Evolutionary conservation across 805 yeast genomes (phyloP).

Genomic region (Pichia gijzeniarum): DNA sequence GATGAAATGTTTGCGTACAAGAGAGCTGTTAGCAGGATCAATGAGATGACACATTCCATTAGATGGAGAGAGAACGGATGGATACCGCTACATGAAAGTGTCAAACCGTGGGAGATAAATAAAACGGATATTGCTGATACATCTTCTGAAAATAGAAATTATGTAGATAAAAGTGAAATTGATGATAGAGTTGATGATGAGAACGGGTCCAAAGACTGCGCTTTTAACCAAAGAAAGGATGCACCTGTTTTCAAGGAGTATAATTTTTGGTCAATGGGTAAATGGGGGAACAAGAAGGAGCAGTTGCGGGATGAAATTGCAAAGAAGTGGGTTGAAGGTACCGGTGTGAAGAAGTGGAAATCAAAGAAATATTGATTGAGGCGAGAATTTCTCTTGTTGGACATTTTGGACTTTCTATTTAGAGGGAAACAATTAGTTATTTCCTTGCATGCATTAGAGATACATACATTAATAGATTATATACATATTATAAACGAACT

Average conservation of each 20-base stretch:
- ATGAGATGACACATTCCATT: constrained; percentile 30
- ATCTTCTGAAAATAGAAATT: too few relatives aligned
- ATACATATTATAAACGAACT: too few relatives aligned
- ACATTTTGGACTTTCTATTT: too few relatives aligned
- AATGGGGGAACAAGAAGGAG: constrained; percentile 47
- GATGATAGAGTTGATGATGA: not conserved
- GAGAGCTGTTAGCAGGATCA: constrained; percentile 61
- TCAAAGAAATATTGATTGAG: not conserved
- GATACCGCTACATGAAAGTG: constrained; percentile 45
- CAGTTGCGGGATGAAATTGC: constrained; percentile 49
- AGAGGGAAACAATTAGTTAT: too few relatives aligned
- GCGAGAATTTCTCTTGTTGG: too few relatives aligned
- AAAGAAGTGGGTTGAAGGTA: constrained; percentile 48
- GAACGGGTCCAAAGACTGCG: not conserved
- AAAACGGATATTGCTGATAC: not conserved
- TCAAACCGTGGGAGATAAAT: constrained; percentile 53
- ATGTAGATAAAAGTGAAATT: too few relatives aligned
- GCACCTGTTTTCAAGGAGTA: constrained; percentile 39
- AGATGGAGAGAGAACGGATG: constrained; percentile 49
- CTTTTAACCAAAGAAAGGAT: constrained; percentile 10
- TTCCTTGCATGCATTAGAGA: too few relatives aligned
- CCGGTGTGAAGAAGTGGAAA: constrained; percentile 1
- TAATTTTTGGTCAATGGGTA: constrained; percentile 67
- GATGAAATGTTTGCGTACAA: constrained; percentile 71
- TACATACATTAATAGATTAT: not conserved